Conservation (phyloP, 1,139 yeast genomes). For the Suhomyces chickasaworum region DNA sequence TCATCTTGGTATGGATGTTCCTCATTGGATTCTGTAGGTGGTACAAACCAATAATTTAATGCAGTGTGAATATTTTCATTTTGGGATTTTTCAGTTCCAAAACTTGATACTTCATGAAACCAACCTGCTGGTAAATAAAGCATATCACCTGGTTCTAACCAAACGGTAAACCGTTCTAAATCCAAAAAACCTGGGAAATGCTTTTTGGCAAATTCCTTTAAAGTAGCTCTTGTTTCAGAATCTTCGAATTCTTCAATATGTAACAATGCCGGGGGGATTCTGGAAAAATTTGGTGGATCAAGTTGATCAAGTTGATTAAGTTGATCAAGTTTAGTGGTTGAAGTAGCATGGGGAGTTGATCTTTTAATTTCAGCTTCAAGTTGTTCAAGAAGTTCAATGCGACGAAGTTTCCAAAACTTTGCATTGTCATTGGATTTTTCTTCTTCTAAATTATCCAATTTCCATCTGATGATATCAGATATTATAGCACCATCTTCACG, state of each 20-base stretch:
- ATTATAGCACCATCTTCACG: slow-evolving; percentile 64
- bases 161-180: slow-evolving; percentile 45
- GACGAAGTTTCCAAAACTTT: not conserved
- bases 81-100: slow-evolving; percentile 31
- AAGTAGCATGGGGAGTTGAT: no score
- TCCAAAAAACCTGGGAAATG: slow-evolving; percentile 52
- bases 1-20: slow-evolving; percentile 43
- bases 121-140: slow-evolving; percentile 74
- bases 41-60: slow-evolving; percentile 72
- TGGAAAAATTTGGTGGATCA: slow-evolving; percentile 73
- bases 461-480: slow-evolving; percentile 48
- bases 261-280: slow-evolving; percentile 59
- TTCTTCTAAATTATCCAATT: slow-evolving; percentile 18
- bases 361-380: slow-evolving; percentile 6
- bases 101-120: slow-evolving; percentile 82
- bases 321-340: no score
- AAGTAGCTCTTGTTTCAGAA: slow-evolving; percentile 18
- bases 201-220: slow-evolving; percentile 34
- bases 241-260: slow-evolving; percentile 57
- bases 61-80: slow-evolving; percentile 54
- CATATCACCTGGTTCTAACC: slow-evolving; percentile 64
- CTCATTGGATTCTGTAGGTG: slow-evolving; percentile 47
- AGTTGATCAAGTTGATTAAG: slow-evolving; percentile 17
- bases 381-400: slow-evolving; percentile 4
- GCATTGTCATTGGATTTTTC: slow-evolving; percentile 1